These are phyloP conservation scores for Pichia sp. DNA, from an alignment of 1,139 yeast species.

Conservation along the genomic window DNA sequence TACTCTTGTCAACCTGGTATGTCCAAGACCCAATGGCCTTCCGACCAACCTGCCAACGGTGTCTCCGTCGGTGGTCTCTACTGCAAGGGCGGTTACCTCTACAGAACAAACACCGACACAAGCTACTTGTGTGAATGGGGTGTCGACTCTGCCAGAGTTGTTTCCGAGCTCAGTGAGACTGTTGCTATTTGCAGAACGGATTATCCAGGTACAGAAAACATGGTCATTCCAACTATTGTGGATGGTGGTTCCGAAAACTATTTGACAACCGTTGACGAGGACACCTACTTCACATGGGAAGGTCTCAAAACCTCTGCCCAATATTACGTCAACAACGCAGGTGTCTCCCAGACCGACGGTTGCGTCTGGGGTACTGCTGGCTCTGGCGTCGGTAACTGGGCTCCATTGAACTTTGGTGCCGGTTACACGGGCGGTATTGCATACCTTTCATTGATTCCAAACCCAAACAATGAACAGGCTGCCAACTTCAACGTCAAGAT, in stretches of 20 bases:
- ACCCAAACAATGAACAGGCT: constrained; percentile 64
- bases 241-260: constrained; percentile 54
- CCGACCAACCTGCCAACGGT: constrained; percentile 66
- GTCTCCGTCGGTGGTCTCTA: constrained; percentile 75
- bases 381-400: constrained; percentile 77
- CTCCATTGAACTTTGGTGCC: constrained; percentile 76
- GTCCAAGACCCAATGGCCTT: constrained; percentile 89
- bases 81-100: constrained; percentile 64
- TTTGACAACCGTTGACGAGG: constrained; percentile 63
- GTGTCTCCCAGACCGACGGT: constrained; percentile 68
- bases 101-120: constrained; percentile 57
- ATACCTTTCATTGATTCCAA: constrained; percentile 75
- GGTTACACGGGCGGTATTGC: constrained; percentile 58
- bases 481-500: constrained; percentile 69
- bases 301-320: constrained; percentile 70
- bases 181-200: constrained; percentile 84
- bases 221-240: constrained; percentile 76
- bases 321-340: constrained; percentile 79
- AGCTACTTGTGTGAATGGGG: constrained; percentile 80
- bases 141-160: constrained; percentile 55
- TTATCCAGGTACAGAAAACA: constrained; percentile 85
- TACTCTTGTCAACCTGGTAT: constrained; percentile 87
- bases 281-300: constrained; percentile 59
- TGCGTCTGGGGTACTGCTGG: constrained; percentile 72
- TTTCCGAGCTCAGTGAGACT: constrained; percentile 48